phyloP scores from a whole-genome alignment of 2,329 filamentous ascomycete genomes.

The Trichothecium sympodiale region DNA sequence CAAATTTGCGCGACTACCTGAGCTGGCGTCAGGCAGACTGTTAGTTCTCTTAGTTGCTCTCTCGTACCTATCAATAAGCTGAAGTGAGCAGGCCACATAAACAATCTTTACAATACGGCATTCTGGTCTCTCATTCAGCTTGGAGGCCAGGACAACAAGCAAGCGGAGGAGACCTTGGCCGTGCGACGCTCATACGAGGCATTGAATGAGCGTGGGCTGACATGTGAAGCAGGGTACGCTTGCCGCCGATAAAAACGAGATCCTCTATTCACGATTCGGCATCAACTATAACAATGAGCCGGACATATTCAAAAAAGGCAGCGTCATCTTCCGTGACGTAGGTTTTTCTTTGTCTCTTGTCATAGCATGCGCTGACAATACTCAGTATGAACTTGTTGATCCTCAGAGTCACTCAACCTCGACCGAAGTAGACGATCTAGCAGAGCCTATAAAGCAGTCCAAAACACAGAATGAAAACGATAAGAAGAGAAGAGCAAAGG shows the following conservation, averaged over 20 bases:
- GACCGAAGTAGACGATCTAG: conserved; percentile 33
- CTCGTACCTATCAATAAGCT: not conserved
- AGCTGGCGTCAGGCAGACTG: conserved; percentile 97
- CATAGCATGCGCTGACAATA: not conserved
- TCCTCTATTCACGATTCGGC: conserved; percentile 75
- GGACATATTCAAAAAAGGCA: conserved; percentile 89
- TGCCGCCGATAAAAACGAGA: conserved; percentile 87
- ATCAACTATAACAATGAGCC: conserved; percentile 98
- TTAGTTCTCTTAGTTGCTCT: conserved; percentile 28
- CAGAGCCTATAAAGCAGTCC: conserved; percentile 48
- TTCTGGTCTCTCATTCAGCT: conserved; percentile 83
- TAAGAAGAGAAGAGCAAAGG: conserved; percentile 70
- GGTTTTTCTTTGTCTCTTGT: conserved; percentile 13
- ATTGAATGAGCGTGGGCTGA: too few relatives aligned
- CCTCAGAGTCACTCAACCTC: conserved; percentile 35
- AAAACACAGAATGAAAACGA: conserved; percentile 79
- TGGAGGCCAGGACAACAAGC: conserved; percentile 63
- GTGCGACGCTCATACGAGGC: conserved; percentile 28
- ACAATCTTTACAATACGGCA: conserved; percentile 95
- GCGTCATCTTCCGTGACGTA: conserved; percentile 75
- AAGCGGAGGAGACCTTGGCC: conserved; percentile 71
- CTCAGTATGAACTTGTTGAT: conserved; percentile 60
- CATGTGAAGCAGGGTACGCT: conserved; percentile 55
- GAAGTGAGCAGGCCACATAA: conserved; percentile 65
- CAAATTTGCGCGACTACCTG: conserved; percentile 86